Evolutionary conservation across 2,329 filamentous ascomycete species (phyloP).

Genomic region (Drechslerella dactyloides): DNA sequence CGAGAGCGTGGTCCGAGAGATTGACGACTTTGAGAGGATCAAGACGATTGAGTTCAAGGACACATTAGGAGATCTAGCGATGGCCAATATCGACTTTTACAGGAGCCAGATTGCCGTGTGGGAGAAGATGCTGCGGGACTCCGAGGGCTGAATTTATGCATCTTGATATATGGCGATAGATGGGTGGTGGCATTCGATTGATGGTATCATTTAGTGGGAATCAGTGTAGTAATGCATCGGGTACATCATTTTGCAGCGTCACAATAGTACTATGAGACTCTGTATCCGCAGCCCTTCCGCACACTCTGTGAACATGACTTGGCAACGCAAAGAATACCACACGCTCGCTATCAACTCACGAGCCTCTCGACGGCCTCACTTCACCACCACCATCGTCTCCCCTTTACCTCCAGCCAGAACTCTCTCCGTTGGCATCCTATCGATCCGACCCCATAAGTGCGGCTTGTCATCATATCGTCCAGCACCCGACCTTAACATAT

Average conservation of each 20-base stretch:
- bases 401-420: too few species aligned
- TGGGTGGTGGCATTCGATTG: not conserved
- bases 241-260: too few species aligned
- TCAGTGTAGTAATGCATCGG: not conserved
- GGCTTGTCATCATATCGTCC: not conserved
- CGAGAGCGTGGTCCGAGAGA: conserved; percentile 92
- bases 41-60: conserved; percentile 91
- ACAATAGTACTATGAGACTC: too few species aligned
- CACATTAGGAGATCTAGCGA: conserved; percentile 80
- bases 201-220: not conserved
- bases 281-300: too few species aligned
- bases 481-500: not conserved
- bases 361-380: too few species aligned
- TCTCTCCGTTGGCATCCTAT: too few species aligned
- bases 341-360: too few species aligned
- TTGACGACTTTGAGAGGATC: conserved; percentile 93
- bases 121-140: conserved; percentile 87
- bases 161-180: not conserved
- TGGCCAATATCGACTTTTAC: conserved; percentile 88
- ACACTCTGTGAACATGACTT: too few species aligned
- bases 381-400: too few species aligned
- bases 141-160: conserved; percentile 67
- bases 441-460: too few species aligned
- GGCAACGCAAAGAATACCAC: too few species aligned
- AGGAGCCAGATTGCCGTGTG: conserved; percentile 78